Conservation (phyloP, 2,329 filamentous ascomycete species). For the Lachnellula arida region DNA sequence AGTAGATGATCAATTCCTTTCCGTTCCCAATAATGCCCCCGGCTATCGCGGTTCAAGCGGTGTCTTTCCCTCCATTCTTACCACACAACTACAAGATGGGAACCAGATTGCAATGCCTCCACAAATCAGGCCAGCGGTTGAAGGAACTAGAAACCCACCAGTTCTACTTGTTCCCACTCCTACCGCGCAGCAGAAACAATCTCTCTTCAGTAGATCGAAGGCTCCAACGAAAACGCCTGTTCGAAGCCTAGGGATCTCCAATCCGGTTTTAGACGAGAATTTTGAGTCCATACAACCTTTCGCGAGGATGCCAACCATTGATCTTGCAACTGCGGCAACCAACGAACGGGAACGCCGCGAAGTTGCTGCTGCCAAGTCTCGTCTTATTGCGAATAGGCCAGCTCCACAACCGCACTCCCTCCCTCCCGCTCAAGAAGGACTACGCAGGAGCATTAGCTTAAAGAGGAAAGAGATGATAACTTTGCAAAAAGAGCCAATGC, state of each 20-base stretch:
- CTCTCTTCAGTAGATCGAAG: conserved; percentile 24
- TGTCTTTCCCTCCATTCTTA: conserved; percentile 21
- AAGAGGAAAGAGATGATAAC: conserved; percentile 20
- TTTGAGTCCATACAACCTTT: conserved; percentile 20
- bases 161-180: conserved; percentile 1
- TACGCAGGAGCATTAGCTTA: conserved; percentile 19
- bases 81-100: conserved; percentile 10
- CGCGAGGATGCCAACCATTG: conserved; percentile 30
- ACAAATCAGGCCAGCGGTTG: conserved; percentile 11
- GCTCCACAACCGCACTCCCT: conserved; percentile 20
- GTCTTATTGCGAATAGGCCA: conserved; percentile 20
- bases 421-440: conserved; percentile 17
- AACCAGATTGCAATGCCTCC: conserved; percentile 14
- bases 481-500: conserved; percentile 8
- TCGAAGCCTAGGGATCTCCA: conserved; percentile 28
- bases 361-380: conserved; percentile 19
- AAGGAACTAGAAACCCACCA: background rate
- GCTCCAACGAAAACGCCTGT: conserved; percentile 20
- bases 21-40: conserved; percentile 13
- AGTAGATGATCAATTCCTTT: conserved; percentile 1
- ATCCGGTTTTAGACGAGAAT: conserved; percentile 20
- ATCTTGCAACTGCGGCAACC: conserved; percentile 28
- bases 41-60: conserved; percentile 28
- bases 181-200: conserved; percentile 21
- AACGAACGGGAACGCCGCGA: conserved; percentile 30